Percentiles rank a stretch among this genome's conserved stretches.
Conservation (phyloP, 202 grass and related monocot genomes). For the Zoysia matrella region DNA sequence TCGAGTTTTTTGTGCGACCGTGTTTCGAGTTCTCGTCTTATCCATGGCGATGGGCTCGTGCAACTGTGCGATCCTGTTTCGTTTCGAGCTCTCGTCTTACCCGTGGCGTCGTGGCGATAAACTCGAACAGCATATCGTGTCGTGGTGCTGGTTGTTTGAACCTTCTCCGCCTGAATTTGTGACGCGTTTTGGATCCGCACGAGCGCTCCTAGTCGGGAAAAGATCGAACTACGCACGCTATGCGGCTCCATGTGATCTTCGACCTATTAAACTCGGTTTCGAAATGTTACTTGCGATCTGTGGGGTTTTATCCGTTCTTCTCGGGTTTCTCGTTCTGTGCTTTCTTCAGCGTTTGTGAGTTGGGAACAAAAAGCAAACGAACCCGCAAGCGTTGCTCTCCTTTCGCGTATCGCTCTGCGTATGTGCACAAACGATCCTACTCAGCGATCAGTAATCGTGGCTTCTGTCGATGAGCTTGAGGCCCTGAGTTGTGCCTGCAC, state of each 20-base stretch:
- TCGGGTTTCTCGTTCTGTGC: neutral
- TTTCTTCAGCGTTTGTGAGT: neutral
- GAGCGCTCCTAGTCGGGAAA: neutral
- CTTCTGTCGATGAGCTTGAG: neutral
- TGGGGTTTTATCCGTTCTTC: neutral
- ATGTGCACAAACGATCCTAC: neutral
- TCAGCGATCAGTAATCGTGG: no score
- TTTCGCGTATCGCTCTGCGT: neutral
- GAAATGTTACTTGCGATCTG: neutral
- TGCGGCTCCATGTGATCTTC: neutral
- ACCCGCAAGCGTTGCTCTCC: neutral
- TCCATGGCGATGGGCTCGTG: conserved; percentile 15
- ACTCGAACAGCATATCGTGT: no score
- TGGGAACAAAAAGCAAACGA: neutral
- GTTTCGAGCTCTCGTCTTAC: no score
- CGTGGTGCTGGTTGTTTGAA: neutral
- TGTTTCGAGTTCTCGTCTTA: conserved; percentile 13
- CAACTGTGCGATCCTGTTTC: no score
- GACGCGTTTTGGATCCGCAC: neutral
- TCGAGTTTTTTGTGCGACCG: neutral
- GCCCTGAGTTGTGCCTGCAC: neutral
- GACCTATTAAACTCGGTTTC: neutral
- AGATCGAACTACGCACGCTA: neutral
- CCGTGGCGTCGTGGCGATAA: no score
- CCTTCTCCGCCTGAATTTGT: neutral